Conservation (phyloP, 495 filamentous ascomycete genomes). For the Penicillium robsamsonii region DNA sequence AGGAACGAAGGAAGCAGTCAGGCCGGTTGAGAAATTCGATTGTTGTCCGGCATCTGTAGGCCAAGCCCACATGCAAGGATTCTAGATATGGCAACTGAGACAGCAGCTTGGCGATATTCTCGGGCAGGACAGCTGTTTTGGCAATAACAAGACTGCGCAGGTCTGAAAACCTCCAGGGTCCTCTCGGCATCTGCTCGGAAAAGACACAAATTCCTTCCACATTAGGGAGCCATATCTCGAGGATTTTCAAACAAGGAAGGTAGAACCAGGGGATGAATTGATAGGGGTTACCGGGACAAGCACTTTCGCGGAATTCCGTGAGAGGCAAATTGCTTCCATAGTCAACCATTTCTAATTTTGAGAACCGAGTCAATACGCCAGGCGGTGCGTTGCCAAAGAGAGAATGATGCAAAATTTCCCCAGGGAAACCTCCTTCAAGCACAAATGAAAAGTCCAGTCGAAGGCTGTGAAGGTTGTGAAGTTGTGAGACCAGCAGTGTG, state of each 20-base stretch:
- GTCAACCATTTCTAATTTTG: constrained; percentile 6
- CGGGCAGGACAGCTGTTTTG: not conserved
- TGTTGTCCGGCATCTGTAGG: not conserved
- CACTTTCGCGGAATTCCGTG: not conserved
- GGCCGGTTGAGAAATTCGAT: not conserved
- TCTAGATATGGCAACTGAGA: not conserved
- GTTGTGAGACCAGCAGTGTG: constrained; percentile 7
- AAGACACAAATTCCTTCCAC: not conserved
- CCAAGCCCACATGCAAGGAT: not conserved
- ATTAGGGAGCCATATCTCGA: constrained; percentile 7
- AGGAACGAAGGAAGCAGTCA: not conserved
- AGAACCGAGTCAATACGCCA: constrained; percentile 3
- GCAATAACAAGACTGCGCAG: not conserved
- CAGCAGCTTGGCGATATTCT: not conserved
- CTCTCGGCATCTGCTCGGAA: not conserved
- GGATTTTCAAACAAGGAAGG: constrained; percentile 14
- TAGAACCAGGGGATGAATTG: constrained; percentile 10
- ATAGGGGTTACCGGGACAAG: not conserved
- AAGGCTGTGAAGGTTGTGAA: constrained; percentile 13
- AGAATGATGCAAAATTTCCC: constrained; percentile 13
- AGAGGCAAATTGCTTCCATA: constrained; percentile 12
- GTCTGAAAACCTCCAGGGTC: not conserved
- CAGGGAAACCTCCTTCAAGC: not conserved
- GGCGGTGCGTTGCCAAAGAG: constrained; percentile 8
- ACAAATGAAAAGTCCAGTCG: constrained; percentile 11